phyloP scores from a whole-genome alignment of 441 rosid genomes.

The Populus hybrid region DNA sequence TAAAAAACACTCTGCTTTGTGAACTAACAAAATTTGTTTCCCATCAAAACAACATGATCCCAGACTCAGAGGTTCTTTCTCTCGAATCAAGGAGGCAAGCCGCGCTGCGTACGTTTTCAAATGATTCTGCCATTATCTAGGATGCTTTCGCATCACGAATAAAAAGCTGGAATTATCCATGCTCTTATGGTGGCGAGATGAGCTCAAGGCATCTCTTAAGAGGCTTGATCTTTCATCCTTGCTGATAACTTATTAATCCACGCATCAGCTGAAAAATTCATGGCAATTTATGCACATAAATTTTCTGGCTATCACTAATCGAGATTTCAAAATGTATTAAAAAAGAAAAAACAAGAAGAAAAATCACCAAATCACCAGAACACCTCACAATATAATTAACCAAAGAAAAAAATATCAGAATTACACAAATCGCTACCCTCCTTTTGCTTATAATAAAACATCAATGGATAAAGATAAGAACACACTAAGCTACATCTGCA shows the following conservation, averaged over 20 bases:
- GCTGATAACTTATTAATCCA: background rate
- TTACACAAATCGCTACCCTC: slow-evolving; percentile 25
- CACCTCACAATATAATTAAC: slow-evolving; percentile 14
- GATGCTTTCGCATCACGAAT: no score
- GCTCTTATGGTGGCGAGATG: background rate
- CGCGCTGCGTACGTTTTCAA: no score
- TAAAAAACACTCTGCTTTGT: no score
- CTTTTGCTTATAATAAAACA: slow-evolving; percentile 10
- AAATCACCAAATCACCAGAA: slow-evolving; percentile 19
- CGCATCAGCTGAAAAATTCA: background rate
- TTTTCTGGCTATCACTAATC: background rate
- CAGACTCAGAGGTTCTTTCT: no score
- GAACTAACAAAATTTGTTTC: no score
- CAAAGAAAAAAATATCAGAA: slow-evolving; percentile 2
- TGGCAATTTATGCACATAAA: background rate
- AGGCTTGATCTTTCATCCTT: background rate
- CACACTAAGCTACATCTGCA: slow-evolving; percentile 36
- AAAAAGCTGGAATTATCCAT: background rate
- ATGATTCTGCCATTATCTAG: no score
- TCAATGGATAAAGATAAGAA: slow-evolving; percentile 14
- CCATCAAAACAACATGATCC: no score
- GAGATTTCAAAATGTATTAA: slow-evolving; percentile 15
- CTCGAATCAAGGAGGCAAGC: no score
- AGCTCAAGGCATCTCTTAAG: background rate
- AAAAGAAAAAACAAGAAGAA: background rate